These are phyloP conservation scores for Fusarium albidum DNA, from an alignment of 2,329 filamentous ascomycete genomes.

Conservation along the genomic window DNA sequence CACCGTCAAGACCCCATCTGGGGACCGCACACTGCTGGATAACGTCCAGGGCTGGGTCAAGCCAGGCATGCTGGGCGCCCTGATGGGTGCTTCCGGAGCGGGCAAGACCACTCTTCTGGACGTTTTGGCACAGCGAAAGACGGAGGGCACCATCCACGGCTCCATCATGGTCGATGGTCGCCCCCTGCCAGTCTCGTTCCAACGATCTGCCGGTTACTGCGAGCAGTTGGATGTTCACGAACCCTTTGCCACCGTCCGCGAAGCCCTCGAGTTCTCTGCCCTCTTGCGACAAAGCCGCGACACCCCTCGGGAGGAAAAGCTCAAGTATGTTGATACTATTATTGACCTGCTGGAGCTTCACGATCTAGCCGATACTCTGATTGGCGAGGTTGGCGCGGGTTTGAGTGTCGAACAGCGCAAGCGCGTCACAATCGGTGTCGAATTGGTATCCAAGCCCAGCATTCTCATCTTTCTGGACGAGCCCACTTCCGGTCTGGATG, in stretches of 20 bases:
- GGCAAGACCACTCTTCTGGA: slow-evolving; percentile 89
- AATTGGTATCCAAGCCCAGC: slow-evolving; percentile 68
- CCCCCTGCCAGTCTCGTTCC: slow-evolving; percentile 76
- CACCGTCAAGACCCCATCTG: slow-evolving; percentile 68
- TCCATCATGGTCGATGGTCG: slow-evolving; percentile 80
- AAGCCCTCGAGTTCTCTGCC: slow-evolving; percentile 79
- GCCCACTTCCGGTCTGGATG: slow-evolving; percentile 72
- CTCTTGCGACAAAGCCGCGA: slow-evolving; percentile 75
- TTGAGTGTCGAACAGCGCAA: slow-evolving; percentile 63
- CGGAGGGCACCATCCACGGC: slow-evolving; percentile 77
- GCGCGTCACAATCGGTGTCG: slow-evolving; percentile 67
- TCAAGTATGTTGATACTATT: slow-evolving; percentile 79
- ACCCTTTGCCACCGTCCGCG: slow-evolving; percentile 75
- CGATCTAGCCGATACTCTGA: slow-evolving; percentile 57
- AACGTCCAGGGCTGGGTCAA: slow-evolving; percentile 86
- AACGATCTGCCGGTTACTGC: slow-evolving; percentile 81
- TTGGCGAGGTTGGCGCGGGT: slow-evolving; percentile 59
- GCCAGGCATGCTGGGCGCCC: slow-evolving; percentile 77
- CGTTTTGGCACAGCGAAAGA: slow-evolving; percentile 81
- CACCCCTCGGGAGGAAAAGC: slow-evolving; percentile 71
- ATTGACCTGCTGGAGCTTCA: slow-evolving; percentile 68
- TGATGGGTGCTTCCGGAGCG: slow-evolving; percentile 85
- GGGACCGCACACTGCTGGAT: slow-evolving; percentile 75
- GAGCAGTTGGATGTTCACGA: slow-evolving; percentile 85
- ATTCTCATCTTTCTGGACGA: slow-evolving; percentile 69